Percentiles rank a stretch among this genome's conserved stretches.
phyloP scores from a whole-genome alignment of 1,284 basidiomycete genomes.

The Ganoderma leucocontextum region DNA sequence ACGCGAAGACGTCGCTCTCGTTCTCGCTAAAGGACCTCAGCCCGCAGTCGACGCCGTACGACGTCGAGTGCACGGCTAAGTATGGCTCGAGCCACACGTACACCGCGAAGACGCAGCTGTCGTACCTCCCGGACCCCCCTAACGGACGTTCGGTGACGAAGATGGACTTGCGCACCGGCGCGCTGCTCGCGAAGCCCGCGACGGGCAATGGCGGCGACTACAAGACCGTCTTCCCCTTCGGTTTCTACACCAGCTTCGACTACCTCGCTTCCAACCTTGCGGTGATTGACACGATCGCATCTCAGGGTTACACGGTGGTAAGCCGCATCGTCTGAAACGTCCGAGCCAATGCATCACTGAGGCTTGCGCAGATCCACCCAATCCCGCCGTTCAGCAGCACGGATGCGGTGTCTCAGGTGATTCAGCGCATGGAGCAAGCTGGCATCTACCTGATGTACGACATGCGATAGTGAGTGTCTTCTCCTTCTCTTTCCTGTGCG shows the following conservation, averaged over 20 bases:
- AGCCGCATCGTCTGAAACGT: neutral
- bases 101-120: constrained; percentile 52
- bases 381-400: constrained; percentile 69
- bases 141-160: constrained; percentile 62
- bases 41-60: constrained; percentile 56
- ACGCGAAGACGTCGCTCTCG: constrained; percentile 57
- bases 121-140: constrained; percentile 63
- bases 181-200: constrained; percentile 65
- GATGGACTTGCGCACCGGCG: constrained; percentile 76
- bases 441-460: constrained; percentile 82
- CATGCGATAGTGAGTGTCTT: constrained; percentile 67
- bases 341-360: neutral
- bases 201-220: constrained; percentile 58
- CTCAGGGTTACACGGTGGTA: constrained; percentile 55
- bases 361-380: constrained; percentile 63
- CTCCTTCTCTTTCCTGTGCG: neutral
- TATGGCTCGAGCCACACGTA: constrained; percentile 52
- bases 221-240: constrained; percentile 71
- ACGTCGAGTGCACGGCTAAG: constrained; percentile 59
- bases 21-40: constrained; percentile 57
- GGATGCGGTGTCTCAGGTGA: constrained; percentile 60
- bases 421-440: constrained; percentile 75
- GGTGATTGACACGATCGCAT: constrained; percentile 62
- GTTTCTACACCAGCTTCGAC: constrained; percentile 76
- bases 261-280: constrained; percentile 67